Base-by-base conservation (phyloP, 2,329 filamentous ascomycete genomes). In the Pestalotiopsis sp. region DNA sequence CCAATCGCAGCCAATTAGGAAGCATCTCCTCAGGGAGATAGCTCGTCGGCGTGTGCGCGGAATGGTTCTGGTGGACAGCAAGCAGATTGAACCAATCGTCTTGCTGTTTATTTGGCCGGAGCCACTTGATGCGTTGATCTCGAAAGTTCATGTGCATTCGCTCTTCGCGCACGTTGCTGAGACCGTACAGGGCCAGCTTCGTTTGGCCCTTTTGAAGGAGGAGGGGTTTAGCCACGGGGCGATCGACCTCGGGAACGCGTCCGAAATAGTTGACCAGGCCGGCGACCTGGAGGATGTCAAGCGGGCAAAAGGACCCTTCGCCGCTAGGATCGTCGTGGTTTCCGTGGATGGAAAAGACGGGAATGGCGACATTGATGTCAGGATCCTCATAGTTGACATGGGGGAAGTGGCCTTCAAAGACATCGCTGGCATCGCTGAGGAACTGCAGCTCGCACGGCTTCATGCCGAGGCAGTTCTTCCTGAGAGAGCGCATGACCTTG, bases 241-340 rank as follows among this genome's bases (percentile, higher is more conserved):
- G 97, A 81, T 99, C 96, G 1, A 93, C 93, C 80, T 98, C 93
- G 0, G 94, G 93, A 1, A 94, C 93, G 52, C 95, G 92, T 2
- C 96, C 96, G 78, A 96, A 99, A 83, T 98, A 99, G 80, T 99
- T 99, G 74, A 99, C 85, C 14, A 99, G 83, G 0, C 96, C 96
- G 0, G 95, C 94, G 1, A 96, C 92, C 78, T 98, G 94, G 4
- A 99, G 86, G 17, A 99, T 82, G 78, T 99, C 96, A 12, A 99
- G 86, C 0, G 95, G 95, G 71, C 96, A 97, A 72, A 92, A 91
- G 78, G 97, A 93, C 12, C 95, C 96, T 75, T 98, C 95, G 11
- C 96, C 96, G n/a, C 95, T 97, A 0, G 96, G 96, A 78, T 99
- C 96, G 77, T 99, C 96, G 78, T 99, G 96, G 76, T 99, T 99